Percentiles rank a stretch among this genome's conserved stretches.
Conservation (phyloP, 352 stramenopile species). For the Phytophthora ramorum region DNA sequence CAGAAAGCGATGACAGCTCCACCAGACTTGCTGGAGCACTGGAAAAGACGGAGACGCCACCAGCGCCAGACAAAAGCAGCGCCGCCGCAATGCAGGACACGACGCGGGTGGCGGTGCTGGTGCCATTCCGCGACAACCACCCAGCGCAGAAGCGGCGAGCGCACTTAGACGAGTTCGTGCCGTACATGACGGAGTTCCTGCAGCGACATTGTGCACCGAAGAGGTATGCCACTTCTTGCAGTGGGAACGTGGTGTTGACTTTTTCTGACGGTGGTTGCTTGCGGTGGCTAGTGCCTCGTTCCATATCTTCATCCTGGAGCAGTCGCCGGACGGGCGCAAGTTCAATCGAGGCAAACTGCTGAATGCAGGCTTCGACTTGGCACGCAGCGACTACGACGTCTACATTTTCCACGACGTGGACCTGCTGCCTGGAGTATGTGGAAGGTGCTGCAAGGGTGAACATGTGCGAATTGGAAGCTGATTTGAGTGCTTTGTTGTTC, state of each 20-base stretch:
- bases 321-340: conserved; percentile 93
- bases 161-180: conserved; percentile 92
- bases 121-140: conserved; percentile 95
- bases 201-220: conserved; percentile 33
- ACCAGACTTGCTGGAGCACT: background rate
- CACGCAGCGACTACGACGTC: conserved; percentile 75
- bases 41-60: conserved; percentile 10
- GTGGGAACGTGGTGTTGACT: background rate
- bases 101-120: conserved; percentile 85
- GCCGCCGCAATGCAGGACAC: conserved; percentile 21
- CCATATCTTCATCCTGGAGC: conserved; percentile 96
- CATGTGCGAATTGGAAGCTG: background rate
- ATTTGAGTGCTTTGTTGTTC: conserved; percentile 1
- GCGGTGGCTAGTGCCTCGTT: conserved; percentile 49
- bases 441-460: background rate
- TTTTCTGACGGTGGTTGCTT: background rate
- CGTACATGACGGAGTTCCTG: conserved; percentile 93
- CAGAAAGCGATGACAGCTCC: background rate
- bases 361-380: conserved; percentile 95
- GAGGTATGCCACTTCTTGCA: conserved; percentile 9
- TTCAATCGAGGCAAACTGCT: conserved; percentile 98
- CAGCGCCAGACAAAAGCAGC: background rate
- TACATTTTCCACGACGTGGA: conserved; percentile 98
- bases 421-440: conserved; percentile 80
- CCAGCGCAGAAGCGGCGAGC: conserved; percentile 84